A percentile compares a stretch with the other conserved stretches of the same genome.
Evolutionary conservation across 768 basidiomycete species (phyloP).

Genomic region (Boletus edulis): DNA sequence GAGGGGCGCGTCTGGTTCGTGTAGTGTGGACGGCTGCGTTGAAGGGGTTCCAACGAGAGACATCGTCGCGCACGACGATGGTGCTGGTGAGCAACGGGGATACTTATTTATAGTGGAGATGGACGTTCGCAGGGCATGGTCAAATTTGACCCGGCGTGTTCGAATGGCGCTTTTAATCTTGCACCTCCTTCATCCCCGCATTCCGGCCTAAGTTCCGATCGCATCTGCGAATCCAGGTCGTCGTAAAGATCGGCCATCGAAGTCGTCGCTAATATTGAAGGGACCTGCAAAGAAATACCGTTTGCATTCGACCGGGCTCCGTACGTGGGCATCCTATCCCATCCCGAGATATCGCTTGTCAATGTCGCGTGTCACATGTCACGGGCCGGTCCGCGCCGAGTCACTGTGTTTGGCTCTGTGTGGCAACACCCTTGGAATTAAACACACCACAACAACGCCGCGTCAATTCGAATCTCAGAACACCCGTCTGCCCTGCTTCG

Average conservation of each 20-base stretch:
- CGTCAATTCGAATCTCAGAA: slow-evolving; percentile 5
- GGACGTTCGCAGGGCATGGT: slow-evolving; percentile 7
- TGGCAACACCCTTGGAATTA: slow-evolving; percentile 22
- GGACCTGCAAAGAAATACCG: not conserved
- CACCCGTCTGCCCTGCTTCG: not conserved
- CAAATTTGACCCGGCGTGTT: slow-evolving; percentile 7
- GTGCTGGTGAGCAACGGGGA: not conserved
- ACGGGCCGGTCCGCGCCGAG: slow-evolving; percentile 1
- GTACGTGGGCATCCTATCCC: not conserved
- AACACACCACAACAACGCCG: slow-evolving; percentile 32
- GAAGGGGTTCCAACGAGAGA: slow-evolving; percentile 7
- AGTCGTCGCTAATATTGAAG: slow-evolving; percentile 8
- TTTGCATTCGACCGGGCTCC: not conserved
- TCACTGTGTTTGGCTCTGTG: slow-evolving; percentile 14
- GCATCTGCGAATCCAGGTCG: slow-evolving; percentile 12
- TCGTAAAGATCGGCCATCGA: slow-evolving; percentile 8
- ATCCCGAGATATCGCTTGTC: too few relatives aligned
- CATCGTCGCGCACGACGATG: slow-evolving; percentile 4
- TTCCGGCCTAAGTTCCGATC: not conserved
- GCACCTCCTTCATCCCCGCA: slow-evolving; percentile 3
- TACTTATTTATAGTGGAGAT: slow-evolving; percentile 12
- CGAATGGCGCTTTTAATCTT: not conserved
- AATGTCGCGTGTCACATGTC: not conserved
- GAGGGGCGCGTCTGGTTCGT: slow-evolving; percentile 9
- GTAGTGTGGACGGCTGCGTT: slow-evolving; percentile 13